Base-by-base conservation (phyloP, 2,329 filamentous ascomycete species). In the Chaetomiaceae sp. region DNA sequence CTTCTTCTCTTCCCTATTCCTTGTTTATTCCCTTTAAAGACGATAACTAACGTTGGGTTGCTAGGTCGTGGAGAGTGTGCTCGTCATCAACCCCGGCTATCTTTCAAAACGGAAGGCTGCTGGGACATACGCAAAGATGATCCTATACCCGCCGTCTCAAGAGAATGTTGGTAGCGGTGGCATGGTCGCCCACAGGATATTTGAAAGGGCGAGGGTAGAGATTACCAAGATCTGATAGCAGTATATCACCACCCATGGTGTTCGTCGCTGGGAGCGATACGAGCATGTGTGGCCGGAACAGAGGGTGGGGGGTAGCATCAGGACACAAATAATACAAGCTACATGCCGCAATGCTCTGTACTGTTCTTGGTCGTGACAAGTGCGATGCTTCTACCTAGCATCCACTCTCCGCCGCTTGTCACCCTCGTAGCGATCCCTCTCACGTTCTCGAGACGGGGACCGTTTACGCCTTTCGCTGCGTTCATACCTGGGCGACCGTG, bases 11-110 rank as follows among this genome's bases (percentile, higher is more conserved):
- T 5, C 30, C 29, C 1, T 16, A n/a, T 3, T 23, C 13, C 44
- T 13, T 47, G 8, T 27, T 30, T 25, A 13, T 11, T 9, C 27
- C 3, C 1, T 18, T n/a, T n/a, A n/a, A n/a, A n/a, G n/a, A 27
- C 25, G 25, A 9, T 9, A 27, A 9, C 59, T 61, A 25, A 54
- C 53, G 50, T 41, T 1, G 9, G 53, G 25, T 54, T 27, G 25
- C 9, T 61, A 96, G 90, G 90, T 96, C 37, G 85, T 97, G 10
- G 89, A 96, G 65, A 89, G 86, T 61, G 90, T 96, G 0, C 71
- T 97, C 6, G 84, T 90, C 11, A 86, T 99, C 64, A 99, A 99
- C 67, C 92, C 94, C 0, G 92, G 94, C 5, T 85, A 83, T 45
- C 73, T 96, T 30, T 94, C 90, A 14, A 96, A 95, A 71, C 83